Percentiles rank a stretch among this genome's conserved stretches.
phyloP scores from a whole-genome alignment of 768 basidiomycete genomes.

The Nevesoporus exiguus region DNA sequence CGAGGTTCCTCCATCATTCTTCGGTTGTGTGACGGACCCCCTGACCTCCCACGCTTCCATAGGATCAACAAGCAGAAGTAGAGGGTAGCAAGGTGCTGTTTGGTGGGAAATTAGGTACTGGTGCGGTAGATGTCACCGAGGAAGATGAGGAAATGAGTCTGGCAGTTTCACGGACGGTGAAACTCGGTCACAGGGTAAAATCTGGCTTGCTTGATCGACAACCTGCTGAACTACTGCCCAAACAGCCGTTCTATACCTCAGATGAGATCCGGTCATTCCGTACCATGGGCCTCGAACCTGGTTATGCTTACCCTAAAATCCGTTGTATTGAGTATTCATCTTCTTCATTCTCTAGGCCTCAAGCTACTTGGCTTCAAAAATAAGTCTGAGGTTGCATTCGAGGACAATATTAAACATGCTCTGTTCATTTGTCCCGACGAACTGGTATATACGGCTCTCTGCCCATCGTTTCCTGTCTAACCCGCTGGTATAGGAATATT shows the following conservation, averaged over 20 bases:
- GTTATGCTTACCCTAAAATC: constrained; percentile 36
- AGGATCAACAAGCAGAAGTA: constrained; percentile 31
- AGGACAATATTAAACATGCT: constrained; percentile 92
- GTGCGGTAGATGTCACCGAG: constrained; percentile 26
- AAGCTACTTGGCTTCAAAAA: constrained; percentile 93
- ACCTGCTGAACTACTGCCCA: constrained; percentile 3
- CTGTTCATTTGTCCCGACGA: constrained; percentile 93
- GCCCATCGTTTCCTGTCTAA: neutral
- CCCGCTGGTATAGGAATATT: constrained; percentile 51
- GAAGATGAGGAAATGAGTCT: constrained; percentile 38
- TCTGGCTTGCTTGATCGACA: neutral
- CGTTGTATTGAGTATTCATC: neutral
- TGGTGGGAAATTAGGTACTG: constrained; percentile 37
- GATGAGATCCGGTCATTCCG: constrained; percentile 82
- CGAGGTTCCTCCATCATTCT: constrained; percentile 39
- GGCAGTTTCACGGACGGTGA: constrained; percentile 44
- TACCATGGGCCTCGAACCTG: constrained; percentile 73
- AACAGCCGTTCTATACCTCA: constrained; percentile 77
- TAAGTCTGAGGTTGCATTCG: constrained; percentile 62
- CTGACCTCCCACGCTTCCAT: constrained; percentile 7
- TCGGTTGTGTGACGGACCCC: neutral
- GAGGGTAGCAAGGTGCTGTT: constrained; percentile 25
- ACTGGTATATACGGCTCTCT: constrained; percentile 41
- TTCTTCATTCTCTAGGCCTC: constrained; percentile 48
- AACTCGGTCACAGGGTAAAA: constrained; percentile 48